Evolutionary conservation across 2,329 filamentous ascomycete genomes (phyloP), one percentile per base, ranked within the genome.

Genomic region (Apiospora rasikravindrae): DNA sequence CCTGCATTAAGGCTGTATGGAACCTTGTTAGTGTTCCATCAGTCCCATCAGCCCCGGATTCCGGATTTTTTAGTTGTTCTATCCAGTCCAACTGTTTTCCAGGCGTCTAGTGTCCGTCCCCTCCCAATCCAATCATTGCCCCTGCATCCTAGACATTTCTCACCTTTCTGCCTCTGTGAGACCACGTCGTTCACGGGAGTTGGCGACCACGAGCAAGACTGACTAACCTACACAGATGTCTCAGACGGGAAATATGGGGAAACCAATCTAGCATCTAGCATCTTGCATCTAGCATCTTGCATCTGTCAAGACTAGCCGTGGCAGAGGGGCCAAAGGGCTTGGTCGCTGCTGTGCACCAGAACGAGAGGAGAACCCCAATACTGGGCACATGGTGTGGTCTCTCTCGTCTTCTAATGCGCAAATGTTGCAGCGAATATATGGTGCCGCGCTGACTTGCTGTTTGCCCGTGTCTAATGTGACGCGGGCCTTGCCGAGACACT

Each of bases 1-100:
- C 40, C 24, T 68, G 66, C n/a, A 68, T 68, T 33, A 26, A 44
- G 44, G 66, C 40, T 47, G 40, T 68, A 44, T 45, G 66, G 66
- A 47, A 68, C 44, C 66, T 68, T 45, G 66, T 44, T 68, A 68
- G 40, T 47, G 66, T 47, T 68, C 66, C 40, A 45, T 67, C 64
- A 44, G 42, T 44, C n/a, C 64, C 33, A 67, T 42, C 66, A 26
- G 40, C 66, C 66, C 40, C 66, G 33, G 61, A 40, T 67, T 67
- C 40, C 8, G 8, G 37, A 37, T 42, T 6, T 3, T 33, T 33
- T 3, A 33, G 33, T 33, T 33, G 33, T 4, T 6, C 33, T 33
- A 4, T 3, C 3, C 33, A 4, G 33, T 33, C 33, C 33, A 33
- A 33, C 51, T 10, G n/a, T 26, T 47, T 40, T 64, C 57, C 57